phyloP scores from a whole-genome alignment of 257 asterid genomes.

The Solanum boliviense region DNA sequence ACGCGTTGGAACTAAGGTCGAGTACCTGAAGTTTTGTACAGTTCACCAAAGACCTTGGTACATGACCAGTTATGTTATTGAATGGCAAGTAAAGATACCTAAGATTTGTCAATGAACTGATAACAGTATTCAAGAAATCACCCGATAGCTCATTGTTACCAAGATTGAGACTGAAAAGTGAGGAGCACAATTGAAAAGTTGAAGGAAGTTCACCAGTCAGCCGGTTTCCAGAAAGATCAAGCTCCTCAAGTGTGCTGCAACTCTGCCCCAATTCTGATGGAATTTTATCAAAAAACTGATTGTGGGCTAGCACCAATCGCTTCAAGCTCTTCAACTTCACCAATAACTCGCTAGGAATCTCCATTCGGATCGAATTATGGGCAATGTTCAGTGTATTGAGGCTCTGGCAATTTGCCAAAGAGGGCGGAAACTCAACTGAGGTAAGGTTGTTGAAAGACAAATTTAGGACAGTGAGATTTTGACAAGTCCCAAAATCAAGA shows the following conservation, averaged over 20 bases:
- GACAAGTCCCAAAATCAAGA: slow-evolving; percentile 39
- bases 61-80: slow-evolving; percentile 63
- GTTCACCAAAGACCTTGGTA: slow-evolving; percentile 51
- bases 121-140: slow-evolving; percentile 47
- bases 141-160: slow-evolving; percentile 74
- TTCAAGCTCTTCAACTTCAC: slow-evolving; percentile 45
- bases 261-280: slow-evolving; percentile 42
- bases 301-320: slow-evolving; percentile 37
- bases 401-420: slow-evolving; percentile 42
- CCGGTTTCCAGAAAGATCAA: slow-evolving; percentile 63
- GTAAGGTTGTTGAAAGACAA: slow-evolving; percentile 51
- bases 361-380: slow-evolving; percentile 34
- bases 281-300: slow-evolving; percentile 52
- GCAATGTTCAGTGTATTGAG: slow-evolving; percentile 52
- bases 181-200: slow-evolving; percentile 39
- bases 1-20: slow-evolving; percentile 68
- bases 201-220: slow-evolving; percentile 63
- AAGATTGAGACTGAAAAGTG: slow-evolving; percentile 46
- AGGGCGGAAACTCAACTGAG: slow-evolving; percentile 42
- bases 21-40: slow-evolving; percentile 50
- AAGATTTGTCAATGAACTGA: slow-evolving; percentile 52
- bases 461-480: slow-evolving; percentile 39
- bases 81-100: slow-evolving; percentile 37
- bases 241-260: slow-evolving; percentile 54
- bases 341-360: slow-evolving; percentile 44